Conservation (phyloP, 345 rosid genomes). For the Gossypium anomalum region DNA sequence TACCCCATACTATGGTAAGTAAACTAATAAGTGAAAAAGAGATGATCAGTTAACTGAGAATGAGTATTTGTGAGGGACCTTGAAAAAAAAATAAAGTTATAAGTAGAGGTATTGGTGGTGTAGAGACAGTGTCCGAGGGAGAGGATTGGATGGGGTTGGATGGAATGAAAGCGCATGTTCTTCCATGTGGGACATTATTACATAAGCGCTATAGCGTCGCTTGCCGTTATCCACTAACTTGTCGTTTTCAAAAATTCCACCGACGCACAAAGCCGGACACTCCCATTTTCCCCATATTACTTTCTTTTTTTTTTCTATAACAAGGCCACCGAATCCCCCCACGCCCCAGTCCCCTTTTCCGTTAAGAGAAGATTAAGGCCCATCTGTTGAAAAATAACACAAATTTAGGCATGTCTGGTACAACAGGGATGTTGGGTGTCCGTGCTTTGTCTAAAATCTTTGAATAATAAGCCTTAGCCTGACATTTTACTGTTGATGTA, state of each 20-base stretch:
- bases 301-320: background rate
- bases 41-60: background rate
- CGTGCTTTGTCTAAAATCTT: background rate
- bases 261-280: background rate
- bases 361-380: background rate
- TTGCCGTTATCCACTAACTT: constrained; percentile 12
- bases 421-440: constrained; percentile 1
- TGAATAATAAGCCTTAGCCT: background rate
- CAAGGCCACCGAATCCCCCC: background rate
- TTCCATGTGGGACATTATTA: constrained; percentile 3
- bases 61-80: background rate
- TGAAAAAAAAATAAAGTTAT: background rate
- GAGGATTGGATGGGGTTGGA: background rate
- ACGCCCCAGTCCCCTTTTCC: background rate
- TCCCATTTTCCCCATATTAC: too few species aligned
- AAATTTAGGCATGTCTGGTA: background rate
- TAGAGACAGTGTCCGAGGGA: background rate
- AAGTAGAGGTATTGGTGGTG: background rate
- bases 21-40: too few species aligned
- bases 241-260: constrained; percentile 16
- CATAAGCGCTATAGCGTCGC: background rate
- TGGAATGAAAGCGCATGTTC: constrained; percentile 6
- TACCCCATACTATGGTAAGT: too few species aligned
- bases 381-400: background rate
- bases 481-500: background rate